Conservation (phyloP, 2,329 filamentous ascomycete species). For the Cordyceps farinosa region DNA sequence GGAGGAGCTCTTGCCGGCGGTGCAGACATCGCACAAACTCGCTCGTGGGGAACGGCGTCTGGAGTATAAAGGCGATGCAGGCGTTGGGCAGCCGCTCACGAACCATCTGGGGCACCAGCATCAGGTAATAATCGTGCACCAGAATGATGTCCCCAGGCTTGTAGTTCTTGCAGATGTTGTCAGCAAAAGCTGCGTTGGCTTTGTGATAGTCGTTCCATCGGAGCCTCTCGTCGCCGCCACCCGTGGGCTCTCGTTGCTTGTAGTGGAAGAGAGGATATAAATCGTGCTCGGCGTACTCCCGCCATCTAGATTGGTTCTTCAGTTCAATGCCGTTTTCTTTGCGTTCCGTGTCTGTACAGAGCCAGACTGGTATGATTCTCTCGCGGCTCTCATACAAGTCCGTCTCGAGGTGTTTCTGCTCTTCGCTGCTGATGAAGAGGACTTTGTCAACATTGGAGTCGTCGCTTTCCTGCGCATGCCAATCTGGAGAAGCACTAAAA, state of each 20-base stretch:
- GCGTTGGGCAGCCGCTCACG: slow-evolving; percentile 81
- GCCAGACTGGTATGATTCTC: slow-evolving; percentile 83
- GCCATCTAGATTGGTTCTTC: slow-evolving; percentile 81
- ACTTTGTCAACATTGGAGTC: neutral
- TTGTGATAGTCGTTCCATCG: slow-evolving; percentile 91
- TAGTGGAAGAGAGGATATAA: slow-evolving; percentile 94
- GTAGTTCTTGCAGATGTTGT: slow-evolving; percentile 83
- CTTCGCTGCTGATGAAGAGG: slow-evolving; percentile 64
- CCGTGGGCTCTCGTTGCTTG: slow-evolving; percentile 85
- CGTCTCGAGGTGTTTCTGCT: slow-evolving; percentile 69
- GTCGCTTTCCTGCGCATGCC: slow-evolving; percentile 52
- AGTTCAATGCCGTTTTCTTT: slow-evolving; percentile 65
- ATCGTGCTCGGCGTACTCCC: slow-evolving; percentile 84
- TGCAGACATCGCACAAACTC: slow-evolving; percentile 89
- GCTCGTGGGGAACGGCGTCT: slow-evolving; percentile 92
- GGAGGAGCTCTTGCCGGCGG: slow-evolving; percentile 82
- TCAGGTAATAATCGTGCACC: slow-evolving; percentile 90
- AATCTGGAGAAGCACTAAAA: slow-evolving; percentile 42
- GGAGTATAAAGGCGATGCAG: slow-evolving; percentile 91
- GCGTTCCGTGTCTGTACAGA: slow-evolving; percentile 70
- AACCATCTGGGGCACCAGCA: slow-evolving; percentile 83
- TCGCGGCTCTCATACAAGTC: slow-evolving; percentile 69
- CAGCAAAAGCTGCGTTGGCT: slow-evolving; percentile 88
- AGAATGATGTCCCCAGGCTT: slow-evolving; percentile 88
- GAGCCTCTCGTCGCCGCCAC: slow-evolving; percentile 76